Conservation (phyloP, 768 basidiomycete species). For the Leccinum sublutescens region DNA sequence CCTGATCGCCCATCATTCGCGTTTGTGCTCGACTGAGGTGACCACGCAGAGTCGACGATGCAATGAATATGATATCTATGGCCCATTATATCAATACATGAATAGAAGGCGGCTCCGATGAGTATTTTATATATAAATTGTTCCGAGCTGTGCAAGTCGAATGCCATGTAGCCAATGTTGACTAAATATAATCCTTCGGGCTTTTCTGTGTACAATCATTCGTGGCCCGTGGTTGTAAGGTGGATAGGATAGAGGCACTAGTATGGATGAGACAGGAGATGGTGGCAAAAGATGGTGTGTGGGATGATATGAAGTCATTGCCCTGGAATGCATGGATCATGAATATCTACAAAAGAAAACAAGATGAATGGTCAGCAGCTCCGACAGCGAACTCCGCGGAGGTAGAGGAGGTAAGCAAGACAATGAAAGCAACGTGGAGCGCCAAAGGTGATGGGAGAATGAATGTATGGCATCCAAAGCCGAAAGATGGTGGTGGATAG, state of each 20-base stretch:
- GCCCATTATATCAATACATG: slow-evolving; percentile 4
- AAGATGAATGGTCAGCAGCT: background rate
- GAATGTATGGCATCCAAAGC: background rate
- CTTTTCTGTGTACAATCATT: slow-evolving; percentile 12
- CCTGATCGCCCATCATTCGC: background rate
- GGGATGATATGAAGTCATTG: background rate
- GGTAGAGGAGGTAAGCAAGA: background rate
- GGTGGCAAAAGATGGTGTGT: slow-evolving; percentile 12
- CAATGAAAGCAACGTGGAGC: background rate
- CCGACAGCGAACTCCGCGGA: background rate
- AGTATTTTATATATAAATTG: background rate
- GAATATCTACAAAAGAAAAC: slow-evolving; percentile 12
- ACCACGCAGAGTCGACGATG: background rate
- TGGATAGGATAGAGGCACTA: background rate
- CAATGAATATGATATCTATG: background rate
- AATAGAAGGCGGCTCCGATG: background rate
- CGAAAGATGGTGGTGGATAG: background rate
- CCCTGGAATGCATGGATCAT: background rate
- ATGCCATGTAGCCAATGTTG: slow-evolving; percentile 3
- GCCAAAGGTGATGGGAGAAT: background rate
- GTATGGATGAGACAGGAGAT: slow-evolving; percentile 8
- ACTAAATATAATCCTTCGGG: slow-evolving; percentile 5
- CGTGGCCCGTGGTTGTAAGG: background rate
- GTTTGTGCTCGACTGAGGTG: background rate
- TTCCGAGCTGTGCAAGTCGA: slow-evolving; percentile 4